A percentile compares a stretch with the other conserved stretches of the same genome.
phyloP scores from a whole-genome alignment of 2,329 filamentous ascomycete species.

The Dendryphion nanum region DNA sequence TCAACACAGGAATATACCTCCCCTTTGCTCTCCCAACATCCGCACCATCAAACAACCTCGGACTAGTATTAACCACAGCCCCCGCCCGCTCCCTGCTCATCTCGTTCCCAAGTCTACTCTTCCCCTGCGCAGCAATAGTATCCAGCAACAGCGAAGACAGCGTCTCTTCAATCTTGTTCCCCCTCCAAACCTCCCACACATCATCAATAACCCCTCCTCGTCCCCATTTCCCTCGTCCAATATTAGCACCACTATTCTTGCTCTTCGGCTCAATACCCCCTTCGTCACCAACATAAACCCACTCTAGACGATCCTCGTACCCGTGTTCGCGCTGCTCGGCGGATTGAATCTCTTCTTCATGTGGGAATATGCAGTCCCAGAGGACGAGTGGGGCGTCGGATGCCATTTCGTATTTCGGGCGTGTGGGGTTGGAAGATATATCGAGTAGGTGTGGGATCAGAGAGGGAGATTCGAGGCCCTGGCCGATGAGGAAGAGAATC shows the following conservation, averaged over 20 bases:
- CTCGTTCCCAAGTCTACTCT: slow-evolving; percentile 17
- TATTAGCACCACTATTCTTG: slow-evolving; percentile 13
- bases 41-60: slow-evolving; percentile 59
- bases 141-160: slow-evolving; percentile 73
- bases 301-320: slow-evolving; percentile 64
- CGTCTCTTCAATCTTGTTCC: slow-evolving; percentile 85
- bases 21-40: slow-evolving; percentile 55
- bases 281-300: slow-evolving; percentile 76
- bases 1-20: slow-evolving; percentile 56
- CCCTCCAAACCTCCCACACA: slow-evolving; percentile 80
- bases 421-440: slow-evolving; percentile 65
- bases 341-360: slow-evolving; percentile 37
- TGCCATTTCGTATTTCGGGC: slow-evolving; percentile 87
- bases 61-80: slow-evolving; percentile 35
- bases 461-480: slow-evolving; percentile 75
- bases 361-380: slow-evolving; percentile 91
- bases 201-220: slow-evolving; percentile 45
- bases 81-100: slow-evolving; percentile 4
- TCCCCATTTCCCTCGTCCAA: slow-evolving; percentile 34
- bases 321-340: slow-evolving; percentile 40
- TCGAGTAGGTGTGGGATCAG: slow-evolving; percentile 76
- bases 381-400: slow-evolving; percentile 86
- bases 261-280: slow-evolving; percentile 47
- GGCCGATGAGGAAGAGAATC: slow-evolving; percentile 87
- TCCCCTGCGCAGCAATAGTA: slow-evolving; percentile 49